Evolutionary conservation across 192 early-diverging fungal species (phyloP).

Genomic region (Kickxella alabastrina): DNA sequence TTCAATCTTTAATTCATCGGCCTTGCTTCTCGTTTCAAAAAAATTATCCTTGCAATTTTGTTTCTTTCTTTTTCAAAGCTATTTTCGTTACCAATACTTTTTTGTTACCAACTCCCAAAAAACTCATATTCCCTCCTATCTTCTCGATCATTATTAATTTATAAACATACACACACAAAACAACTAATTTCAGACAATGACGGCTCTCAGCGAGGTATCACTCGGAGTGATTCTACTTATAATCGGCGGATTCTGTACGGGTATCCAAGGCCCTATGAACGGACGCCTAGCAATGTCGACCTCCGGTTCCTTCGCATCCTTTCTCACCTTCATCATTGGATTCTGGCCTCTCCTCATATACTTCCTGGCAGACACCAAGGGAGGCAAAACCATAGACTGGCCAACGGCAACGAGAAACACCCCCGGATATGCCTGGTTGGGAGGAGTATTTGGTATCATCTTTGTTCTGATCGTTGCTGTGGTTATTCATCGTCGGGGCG

Average conservation of each 20-base stretch:
- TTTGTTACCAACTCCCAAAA: too few relatives aligned
- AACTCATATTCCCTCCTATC: too few relatives aligned
- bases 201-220: slow-evolving; percentile 30
- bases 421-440: slow-evolving; percentile 46
- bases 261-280: slow-evolving; percentile 50
- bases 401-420: slow-evolving; percentile 14
- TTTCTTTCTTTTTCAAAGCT: too few relatives aligned
- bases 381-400: slow-evolving; percentile 46
- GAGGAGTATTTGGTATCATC: slow-evolving; percentile 45
- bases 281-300: slow-evolving; percentile 45
- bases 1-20: too few relatives aligned
- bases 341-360: slow-evolving; percentile 53
- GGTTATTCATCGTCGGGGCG: slow-evolving; percentile 49
- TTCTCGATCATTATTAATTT: too few relatives aligned
- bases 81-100: too few relatives aligned
- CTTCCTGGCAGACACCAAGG: slow-evolving; percentile 46
- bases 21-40: too few relatives aligned
- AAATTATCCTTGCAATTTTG: too few relatives aligned
- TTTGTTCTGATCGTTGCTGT: slow-evolving; percentile 48
- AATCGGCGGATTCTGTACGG: slow-evolving; percentile 45
- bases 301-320: slow-evolving; percentile 43
- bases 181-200: not conserved
- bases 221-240: slow-evolving; percentile 49
- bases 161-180: not conserved
- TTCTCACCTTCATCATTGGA: slow-evolving; percentile 44